phyloP scores from a whole-genome alignment of 2,329 filamentous ascomycete genomes.

The Penicillium sp. region DNA sequence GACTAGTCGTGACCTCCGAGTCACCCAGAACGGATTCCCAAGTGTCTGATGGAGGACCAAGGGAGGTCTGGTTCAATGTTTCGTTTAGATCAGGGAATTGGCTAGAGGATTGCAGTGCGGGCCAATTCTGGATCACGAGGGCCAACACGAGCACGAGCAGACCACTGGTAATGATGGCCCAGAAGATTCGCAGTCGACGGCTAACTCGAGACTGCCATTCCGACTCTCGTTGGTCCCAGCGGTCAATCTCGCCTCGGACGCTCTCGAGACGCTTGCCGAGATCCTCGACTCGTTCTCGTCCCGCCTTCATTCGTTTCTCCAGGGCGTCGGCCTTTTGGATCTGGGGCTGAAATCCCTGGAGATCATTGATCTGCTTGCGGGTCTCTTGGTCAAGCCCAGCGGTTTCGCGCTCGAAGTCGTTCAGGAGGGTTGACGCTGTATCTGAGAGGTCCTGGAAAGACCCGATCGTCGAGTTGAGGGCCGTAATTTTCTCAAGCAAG shows the following conservation, averaged over 20 bases:
- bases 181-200: conserved; percentile 41
- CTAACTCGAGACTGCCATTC: conserved; percentile 44
- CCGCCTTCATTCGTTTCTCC: conserved; percentile 41
- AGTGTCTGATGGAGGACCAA: conserved; percentile 2
- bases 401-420: conserved; percentile 40
- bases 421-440: conserved; percentile 37
- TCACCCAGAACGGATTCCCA: conserved; percentile 5
- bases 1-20: background rate
- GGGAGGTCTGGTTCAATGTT: conserved; percentile 15
- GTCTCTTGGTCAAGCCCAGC: conserved; percentile 38
- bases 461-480: conserved; percentile 41
- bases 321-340: conserved; percentile 37
- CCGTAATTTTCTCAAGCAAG: conserved; percentile 45
- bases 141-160: conserved; percentile 32
- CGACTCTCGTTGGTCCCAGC: conserved; percentile 44
- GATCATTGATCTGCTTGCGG: conserved; percentile 37
- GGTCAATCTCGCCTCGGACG: conserved; percentile 41
- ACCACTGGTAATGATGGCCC: conserved; percentile 29
- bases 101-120: conserved; percentile 1
- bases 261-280: conserved; percentile 41
- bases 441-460: conserved; percentile 43
- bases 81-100: conserved; percentile 7
- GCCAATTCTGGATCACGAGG: conserved; percentile 30
- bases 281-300: conserved; percentile 34
- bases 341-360: conserved; percentile 41